Base-by-base conservation (phyloP, 164 flowering plant species). In the Hamamelis virginiana region DNA sequence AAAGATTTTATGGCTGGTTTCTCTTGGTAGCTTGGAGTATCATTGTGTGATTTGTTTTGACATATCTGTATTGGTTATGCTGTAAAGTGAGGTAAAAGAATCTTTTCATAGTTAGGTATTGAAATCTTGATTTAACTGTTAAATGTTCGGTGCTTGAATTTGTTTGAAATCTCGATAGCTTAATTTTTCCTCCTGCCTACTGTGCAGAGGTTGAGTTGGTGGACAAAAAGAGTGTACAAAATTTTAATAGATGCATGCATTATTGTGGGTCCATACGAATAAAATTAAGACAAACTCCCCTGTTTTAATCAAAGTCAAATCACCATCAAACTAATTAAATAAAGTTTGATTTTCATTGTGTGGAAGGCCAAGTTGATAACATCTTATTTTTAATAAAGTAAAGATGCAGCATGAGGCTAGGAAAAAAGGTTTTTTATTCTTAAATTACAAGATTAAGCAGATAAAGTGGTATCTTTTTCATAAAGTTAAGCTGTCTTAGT, bases 241-340 rank as follows among this genome's bases (percentile, higher is more conserved):
- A 62, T 43, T 69, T 43, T 59, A 22, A 63, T 45, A 28, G 10
- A 45, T 1, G 28, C 50, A 23, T 58, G 69, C 65, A 69, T 69
- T 67, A 66, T 71, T 67, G 67, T 62, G 78, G 75, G 75, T 47
- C 72, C 80, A 63, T 19, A 14, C 5, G 56, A 33, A 56, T 64
- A 67, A 21, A 28, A 59, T 55, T 51, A 59, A 47, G 68, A 67
- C 72, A 71, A 59, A 61, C 26, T 45, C 56, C 46, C 53, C 23
- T 67, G 59, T 23, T 57, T 66, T 75, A 64, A 74, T 75, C 68
- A 67, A 69, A 63, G 69, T 74, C 72, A 75, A 68, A 66, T 75
- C 75, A 75, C 55, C 14, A 62, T 77, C 64, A 69, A 73, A 11
- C 26, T 46, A 66, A 65, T 64, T 59, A 67, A 72, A 6, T 43